Evolutionary conservation across 495 filamentous ascomycete species (phyloP), one percentile per base, ranked within the genome.

Genomic region (Hypoxylon fuscum): DNA sequence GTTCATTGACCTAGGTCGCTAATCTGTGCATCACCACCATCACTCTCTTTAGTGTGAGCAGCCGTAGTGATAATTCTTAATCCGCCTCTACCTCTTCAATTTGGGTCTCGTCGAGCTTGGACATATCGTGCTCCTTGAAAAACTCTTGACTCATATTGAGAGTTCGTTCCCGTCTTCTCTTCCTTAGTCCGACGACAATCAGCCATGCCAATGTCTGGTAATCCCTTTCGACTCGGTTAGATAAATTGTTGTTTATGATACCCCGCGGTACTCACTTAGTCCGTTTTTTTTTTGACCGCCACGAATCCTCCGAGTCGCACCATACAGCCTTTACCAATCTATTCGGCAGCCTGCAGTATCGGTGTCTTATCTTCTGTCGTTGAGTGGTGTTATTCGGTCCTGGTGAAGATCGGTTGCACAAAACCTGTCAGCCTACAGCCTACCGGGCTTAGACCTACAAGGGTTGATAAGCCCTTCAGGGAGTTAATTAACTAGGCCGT

Each of bases 261-360:
- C 15, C 37, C 15, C 37, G 37, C 8, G 37, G 37, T 20, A 15
- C 29, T 11, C 12, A 34, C 31, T 47, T 29, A 44, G 15, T 32
- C 1, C 27, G 47, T 23, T n/a, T n/a, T n/a, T n/a, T n/a, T n/a
- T n/a, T 32, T 59, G 43, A 38, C 51, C 48, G 31, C 43, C 41
- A 54, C 66, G n/a, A 61, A 46, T 62, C 32, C 20, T 46, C 23
- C 48, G 47, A 60, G 59, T 59, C 21, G 59, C n/a, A n/a, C n/a
- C n/a, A n/a, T 59, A 49, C 52, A 15, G 23, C 47, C 34, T 50
- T 55, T 27, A 64, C 47, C 46, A 59, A 34, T 62, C n/a, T 54
- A 40, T 62, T 64, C 66, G 66, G 66, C 22, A 51, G 32, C 62
- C 56, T 59, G 54, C 66, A 59, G 59, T 54, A 56, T 54, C 48